Evolutionary conservation across 495 filamentous ascomycete genomes (phyloP), one percentile per base, ranked within the genome.

Genomic region (Podospora pseudopauciseta): DNA sequence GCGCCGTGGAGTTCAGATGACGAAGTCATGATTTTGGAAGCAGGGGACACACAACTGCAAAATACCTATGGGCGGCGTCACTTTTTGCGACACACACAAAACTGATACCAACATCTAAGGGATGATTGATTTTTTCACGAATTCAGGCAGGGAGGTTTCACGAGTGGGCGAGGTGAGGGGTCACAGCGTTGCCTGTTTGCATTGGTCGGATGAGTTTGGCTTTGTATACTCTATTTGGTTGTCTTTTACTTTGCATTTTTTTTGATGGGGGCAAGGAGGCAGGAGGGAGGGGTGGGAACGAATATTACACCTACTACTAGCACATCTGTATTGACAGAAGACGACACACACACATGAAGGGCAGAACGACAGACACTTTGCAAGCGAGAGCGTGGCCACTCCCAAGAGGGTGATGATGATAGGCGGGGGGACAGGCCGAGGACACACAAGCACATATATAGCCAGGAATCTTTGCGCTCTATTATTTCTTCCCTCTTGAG

Each of bases 1-100:
- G 89, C 74, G 92, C 93, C 70, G 86, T 97, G 80, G 96, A 99
- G 79, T 98, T 98, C 81, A 89, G 94, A 80, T 99, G 82, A 91
- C 44, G 67, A 55, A 62, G 30, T 62, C 59, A 39, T 58, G 39
- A 49, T 49, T 49, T 49, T 18, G 39, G 13, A 49, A 49, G 9
- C 7, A 18, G 1, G 11, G 6, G 11, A 39, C 34, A 49, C 39
- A 49, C 7, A 13, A 49, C 9, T 11, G 39, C 2, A 49, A 11
- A 49, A 49, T 23, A 23, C 23, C 23, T 23, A 11, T 11, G 39
- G 15, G 9, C 9, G 39, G 39, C 39, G 39, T 49, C 39, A 49
- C 30, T 5, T 32, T 32, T 32, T 7, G 30, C 30, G 9, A 49
- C 39, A 49, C 34, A 39, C 39, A 49, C 5, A 49, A 49, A 49